Evolutionary conservation across 2,329 filamentous ascomycete species (phyloP), one percentile per base, ranked within the genome.

Genomic region (Polychaeton citri): DNA sequence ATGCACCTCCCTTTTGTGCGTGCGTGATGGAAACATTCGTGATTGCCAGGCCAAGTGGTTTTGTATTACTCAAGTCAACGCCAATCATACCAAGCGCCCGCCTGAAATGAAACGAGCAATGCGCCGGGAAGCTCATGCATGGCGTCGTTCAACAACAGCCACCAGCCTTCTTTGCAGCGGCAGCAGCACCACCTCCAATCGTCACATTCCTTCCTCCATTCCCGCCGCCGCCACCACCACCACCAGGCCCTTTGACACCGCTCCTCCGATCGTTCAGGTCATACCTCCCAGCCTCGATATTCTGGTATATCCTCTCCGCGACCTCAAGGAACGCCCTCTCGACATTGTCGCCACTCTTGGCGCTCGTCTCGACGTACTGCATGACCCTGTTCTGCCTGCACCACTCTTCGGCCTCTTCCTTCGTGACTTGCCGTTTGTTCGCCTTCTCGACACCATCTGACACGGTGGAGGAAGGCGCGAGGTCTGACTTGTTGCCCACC

Each of bases 361-460:
- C 90, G 46, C 80, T 87, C 26, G 90, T 98, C 66, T 98, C 90
- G 43, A 96, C 85, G 57, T 96, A 96, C 55, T 87, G 77, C 54
- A 94, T 74, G 18, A 96, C 79, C 39, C 82, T 82, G 59, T 96
- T 95, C 46, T 70, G 64, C 41, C 69, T 70, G 42, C 86, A 92
- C 90, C 90, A 98, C 40, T 81, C 81, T 53, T 88, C 78, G 2
- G 90, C 90, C 62, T 96, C 88, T 46, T 81, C 71, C 35, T 66
- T 68, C 1, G 80, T 83, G 18, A 96, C 86, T 55, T 92, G 81
- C 38, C 88, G 72, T 61, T 77, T 75, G 51, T 81, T 81, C 34
- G 68, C 58, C 9, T 61, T 58, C 10, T 10, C 17, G 17, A 57
- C 47, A 15, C 24, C 7, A 28, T 28, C 24, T 40, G 49, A 47